Evolutionary conservation across 2,329 filamentous ascomycete genomes (phyloP).

Genomic region (Byssothecium circinans): DNA sequence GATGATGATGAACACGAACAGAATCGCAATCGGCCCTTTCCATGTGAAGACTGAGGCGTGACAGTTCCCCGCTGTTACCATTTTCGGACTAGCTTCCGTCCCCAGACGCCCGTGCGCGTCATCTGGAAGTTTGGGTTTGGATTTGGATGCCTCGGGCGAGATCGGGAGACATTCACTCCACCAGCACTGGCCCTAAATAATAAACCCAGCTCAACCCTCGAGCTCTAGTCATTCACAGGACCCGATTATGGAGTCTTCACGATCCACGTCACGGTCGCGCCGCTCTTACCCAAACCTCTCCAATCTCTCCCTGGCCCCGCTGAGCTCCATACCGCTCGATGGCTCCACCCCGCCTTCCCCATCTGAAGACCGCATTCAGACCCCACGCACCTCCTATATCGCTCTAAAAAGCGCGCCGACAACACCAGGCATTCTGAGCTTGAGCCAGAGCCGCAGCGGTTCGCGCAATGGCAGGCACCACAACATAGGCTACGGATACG

Average conservation of each 20-base stretch:
- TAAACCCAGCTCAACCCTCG: too few relatives aligned
- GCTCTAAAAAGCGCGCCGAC: constrained; percentile 52
- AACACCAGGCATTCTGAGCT: constrained; percentile 52
- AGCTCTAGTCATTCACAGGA: too few relatives aligned
- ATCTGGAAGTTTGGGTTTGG: background rate
- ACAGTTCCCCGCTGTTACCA: background rate
- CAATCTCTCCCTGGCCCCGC: constrained; percentile 63
- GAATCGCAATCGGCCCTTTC: background rate
- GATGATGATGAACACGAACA: too few relatives aligned
- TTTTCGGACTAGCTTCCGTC: too few relatives aligned
- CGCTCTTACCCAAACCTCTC: constrained; percentile 63
- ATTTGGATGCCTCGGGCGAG: background rate
- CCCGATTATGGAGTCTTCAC: constrained; percentile 29
- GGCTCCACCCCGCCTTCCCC: constrained; percentile 40
- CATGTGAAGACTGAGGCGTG: background rate
- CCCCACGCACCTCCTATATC: constrained; percentile 49
- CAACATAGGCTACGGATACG: constrained; percentile 28
- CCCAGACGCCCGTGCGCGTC: background rate
- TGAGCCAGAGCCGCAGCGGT: constrained; percentile 42
- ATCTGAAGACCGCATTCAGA: constrained; percentile 27
- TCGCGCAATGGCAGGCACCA: constrained; percentile 42
- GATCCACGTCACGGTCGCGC: constrained; percentile 36
- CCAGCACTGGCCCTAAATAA: background rate
- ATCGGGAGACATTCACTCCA: background rate
- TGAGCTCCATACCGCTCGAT: constrained; percentile 57